A percentile compares a stretch with the other conserved stretches of the same genome.
These are phyloP conservation scores for Didymosphaeria variabile DNA, from an alignment of 2,329 filamentous ascomycete genomes.

Conservation along the genomic window DNA sequence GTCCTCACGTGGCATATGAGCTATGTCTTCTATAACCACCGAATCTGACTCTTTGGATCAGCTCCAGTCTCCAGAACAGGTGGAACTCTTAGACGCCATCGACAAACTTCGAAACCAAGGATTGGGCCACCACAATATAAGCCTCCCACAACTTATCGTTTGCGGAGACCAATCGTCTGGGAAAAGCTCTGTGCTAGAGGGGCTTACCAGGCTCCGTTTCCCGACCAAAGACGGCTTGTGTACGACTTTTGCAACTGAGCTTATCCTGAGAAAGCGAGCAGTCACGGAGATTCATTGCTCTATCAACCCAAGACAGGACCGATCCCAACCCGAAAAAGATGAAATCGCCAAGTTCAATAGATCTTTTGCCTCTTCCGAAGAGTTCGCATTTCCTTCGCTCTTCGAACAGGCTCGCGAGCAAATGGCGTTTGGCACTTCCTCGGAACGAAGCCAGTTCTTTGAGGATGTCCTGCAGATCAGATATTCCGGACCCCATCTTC, in stretches of 20 bases:
- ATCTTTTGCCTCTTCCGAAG: constrained; percentile 28
- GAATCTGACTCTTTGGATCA: constrained; percentile 31
- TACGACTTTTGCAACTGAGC: constrained; percentile 69
- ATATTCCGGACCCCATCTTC: constrained; percentile 43
- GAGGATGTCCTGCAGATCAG: constrained; percentile 41
- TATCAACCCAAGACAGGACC: constrained; percentile 44
- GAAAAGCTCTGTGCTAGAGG: constrained; percentile 43
- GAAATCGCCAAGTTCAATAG: constrained; percentile 30
- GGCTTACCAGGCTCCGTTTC: constrained; percentile 64
- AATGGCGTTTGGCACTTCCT: constrained; percentile 49
- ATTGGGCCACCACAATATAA: constrained; percentile 42
- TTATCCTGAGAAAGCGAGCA: constrained; percentile 59
- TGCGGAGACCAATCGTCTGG: constrained; percentile 43
- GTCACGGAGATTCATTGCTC: constrained; percentile 54
- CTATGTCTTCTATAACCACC: constrained; percentile 22
- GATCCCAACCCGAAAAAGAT: constrained; percentile 21
- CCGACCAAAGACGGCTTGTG: constrained; percentile 64
- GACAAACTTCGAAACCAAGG: constrained; percentile 55
- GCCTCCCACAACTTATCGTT: constrained; percentile 42
- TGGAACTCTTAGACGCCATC: constrained; percentile 62
- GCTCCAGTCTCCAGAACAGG: constrained; percentile 38
- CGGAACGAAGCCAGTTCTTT: constrained; percentile 21
- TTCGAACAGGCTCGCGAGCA: constrained; percentile 61
- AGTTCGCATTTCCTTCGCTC: constrained; percentile 53
- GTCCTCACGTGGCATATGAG: neutral